Conservation (phyloP, 495 filamentous ascomycete species). For the Aspergillus kassunensis region DNA sequence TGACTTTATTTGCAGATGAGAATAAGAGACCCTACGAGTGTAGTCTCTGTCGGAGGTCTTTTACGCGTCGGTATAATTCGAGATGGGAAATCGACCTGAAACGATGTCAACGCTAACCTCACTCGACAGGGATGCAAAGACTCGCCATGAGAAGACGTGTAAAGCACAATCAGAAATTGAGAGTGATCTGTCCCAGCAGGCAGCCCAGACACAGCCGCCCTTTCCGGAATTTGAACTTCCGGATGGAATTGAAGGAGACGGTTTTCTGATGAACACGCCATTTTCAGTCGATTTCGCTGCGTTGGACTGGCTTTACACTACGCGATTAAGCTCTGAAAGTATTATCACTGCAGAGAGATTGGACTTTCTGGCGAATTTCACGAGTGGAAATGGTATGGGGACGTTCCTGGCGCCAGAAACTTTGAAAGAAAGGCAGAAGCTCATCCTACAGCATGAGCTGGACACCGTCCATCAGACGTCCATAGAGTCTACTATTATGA, state of each 20-base stretch:
- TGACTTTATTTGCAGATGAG: constrained; percentile 11
- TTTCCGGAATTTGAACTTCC: not conserved
- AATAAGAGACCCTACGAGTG: constrained; percentile 20
- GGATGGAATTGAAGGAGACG: not conserved
- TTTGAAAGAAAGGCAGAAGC: constrained; percentile 18
- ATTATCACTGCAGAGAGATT: constrained; percentile 19
- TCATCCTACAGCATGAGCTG: not conserved
- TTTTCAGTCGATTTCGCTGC: constrained; percentile 17
- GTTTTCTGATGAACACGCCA: not conserved
- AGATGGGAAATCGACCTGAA: not conserved
- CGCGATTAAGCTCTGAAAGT: constrained; percentile 10
- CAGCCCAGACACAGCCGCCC: no score
- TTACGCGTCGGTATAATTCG: constrained; percentile 10
- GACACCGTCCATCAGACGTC: not conserved
- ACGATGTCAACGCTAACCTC: not conserved
- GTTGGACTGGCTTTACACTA: constrained; percentile 20
- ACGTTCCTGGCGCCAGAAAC: constrained; percentile 22
- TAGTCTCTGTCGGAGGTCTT: constrained; percentile 12
- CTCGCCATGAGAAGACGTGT: constrained; percentile 26
- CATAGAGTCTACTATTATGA: not conserved
- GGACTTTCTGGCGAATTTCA: constrained; percentile 26
- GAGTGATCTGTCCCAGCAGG: no score
- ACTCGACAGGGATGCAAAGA: constrained; percentile 21
- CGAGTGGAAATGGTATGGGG: constrained; percentile 21
- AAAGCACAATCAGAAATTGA: constrained; percentile 1